A percentile compares a stretch with the other conserved stretches of the same genome.
phyloP scores from a whole-genome alignment of 2,329 filamentous ascomycete species.

The Coniella lustricola region DNA sequence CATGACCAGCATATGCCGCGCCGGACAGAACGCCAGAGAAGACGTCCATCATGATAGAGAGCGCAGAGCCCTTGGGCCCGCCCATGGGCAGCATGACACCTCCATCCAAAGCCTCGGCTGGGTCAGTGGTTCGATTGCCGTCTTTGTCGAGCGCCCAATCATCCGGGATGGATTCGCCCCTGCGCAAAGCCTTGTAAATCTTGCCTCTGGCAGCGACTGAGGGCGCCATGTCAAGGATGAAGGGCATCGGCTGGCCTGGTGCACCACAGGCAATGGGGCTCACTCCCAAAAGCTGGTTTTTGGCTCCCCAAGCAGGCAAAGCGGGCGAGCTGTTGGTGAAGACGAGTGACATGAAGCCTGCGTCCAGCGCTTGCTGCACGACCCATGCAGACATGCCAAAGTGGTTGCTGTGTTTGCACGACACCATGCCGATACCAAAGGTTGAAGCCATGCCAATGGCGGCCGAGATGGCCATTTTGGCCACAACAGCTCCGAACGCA shows the following conservation, averaged over 20 bases:
- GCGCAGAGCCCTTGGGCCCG: slow-evolving; percentile 70
- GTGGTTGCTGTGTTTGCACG: slow-evolving; percentile 70
- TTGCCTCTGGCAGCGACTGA: slow-evolving; percentile 64
- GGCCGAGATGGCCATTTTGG: slow-evolving; percentile 55
- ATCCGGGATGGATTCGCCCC: slow-evolving; percentile 61
- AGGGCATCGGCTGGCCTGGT: slow-evolving; percentile 53
- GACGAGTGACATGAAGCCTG: slow-evolving; percentile 61
- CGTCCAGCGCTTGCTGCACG: slow-evolving; percentile 69
- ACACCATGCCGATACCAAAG: slow-evolving; percentile 69
- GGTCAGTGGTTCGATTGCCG: slow-evolving; percentile 64
- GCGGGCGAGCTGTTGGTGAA: slow-evolving; percentile 69
- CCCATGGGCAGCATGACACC: slow-evolving; percentile 85
- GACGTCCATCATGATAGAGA: slow-evolving; percentile 84
- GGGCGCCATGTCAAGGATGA: slow-evolving; percentile 71
- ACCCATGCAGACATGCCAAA: slow-evolving; percentile 81
- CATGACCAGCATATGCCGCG: slow-evolving; percentile 69
- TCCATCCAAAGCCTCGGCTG: slow-evolving; percentile 55
- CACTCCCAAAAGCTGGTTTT: slow-evolving; percentile 63
- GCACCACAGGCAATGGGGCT: slow-evolving; percentile 71
- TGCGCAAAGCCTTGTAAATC: slow-evolving; percentile 61
- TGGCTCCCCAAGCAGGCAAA: slow-evolving; percentile 63
- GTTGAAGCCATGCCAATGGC: slow-evolving; percentile 59
- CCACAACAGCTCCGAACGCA: slow-evolving; percentile 68
- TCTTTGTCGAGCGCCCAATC: slow-evolving; percentile 72
- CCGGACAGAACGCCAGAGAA: slow-evolving; percentile 75